phyloP scores from a whole-genome alignment of 106 monocot genomes.

The Chionographis japonica region DNA sequence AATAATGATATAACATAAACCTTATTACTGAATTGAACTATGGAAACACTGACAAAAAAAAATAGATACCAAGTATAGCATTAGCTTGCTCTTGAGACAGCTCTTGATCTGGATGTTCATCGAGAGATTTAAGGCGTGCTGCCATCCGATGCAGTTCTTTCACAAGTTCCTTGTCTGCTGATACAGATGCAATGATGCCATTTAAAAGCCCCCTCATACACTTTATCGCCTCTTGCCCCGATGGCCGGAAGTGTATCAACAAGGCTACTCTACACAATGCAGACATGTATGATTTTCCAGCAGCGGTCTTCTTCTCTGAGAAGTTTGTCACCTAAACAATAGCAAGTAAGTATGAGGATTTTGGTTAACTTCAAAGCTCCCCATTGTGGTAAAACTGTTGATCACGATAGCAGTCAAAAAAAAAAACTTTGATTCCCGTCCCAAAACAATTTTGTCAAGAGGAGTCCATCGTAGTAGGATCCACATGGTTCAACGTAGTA shows the following conservation, averaged over 20 bases:
- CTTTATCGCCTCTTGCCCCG: conserved; percentile 71
- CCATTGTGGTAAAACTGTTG: too few relatives aligned
- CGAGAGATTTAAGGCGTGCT: conserved; percentile 53
- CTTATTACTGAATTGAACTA: neutral
- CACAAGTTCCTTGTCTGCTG: conserved; percentile 51
- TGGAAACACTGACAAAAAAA: neutral
- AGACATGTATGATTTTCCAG: conserved; percentile 69
- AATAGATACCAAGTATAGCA: conserved; percentile 34
- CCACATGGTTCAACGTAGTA: too few relatives aligned
- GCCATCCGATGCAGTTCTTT: conserved; percentile 66
- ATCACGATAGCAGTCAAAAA: too few relatives aligned
- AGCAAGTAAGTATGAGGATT: neutral
- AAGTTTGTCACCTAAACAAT: conserved; percentile 44
- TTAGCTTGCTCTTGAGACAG: conserved; percentile 38
- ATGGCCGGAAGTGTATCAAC: conserved; percentile 47
- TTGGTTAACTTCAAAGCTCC: too few relatives aligned
- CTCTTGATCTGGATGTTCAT: conserved; percentile 54
- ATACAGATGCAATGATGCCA: conserved; percentile 28
- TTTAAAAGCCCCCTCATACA: conserved; percentile 71
- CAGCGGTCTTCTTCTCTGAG: conserved; percentile 56
- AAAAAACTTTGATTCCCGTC: too few relatives aligned
- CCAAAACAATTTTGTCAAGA: too few relatives aligned
- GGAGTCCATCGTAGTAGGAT: too few relatives aligned
- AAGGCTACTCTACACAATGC: conserved; percentile 53
- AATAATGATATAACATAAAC: too few relatives aligned